These are phyloP conservation scores for Fraxinus sp. DNA, from an alignment of 305 asterid species.

Conservation along the genomic window DNA sequence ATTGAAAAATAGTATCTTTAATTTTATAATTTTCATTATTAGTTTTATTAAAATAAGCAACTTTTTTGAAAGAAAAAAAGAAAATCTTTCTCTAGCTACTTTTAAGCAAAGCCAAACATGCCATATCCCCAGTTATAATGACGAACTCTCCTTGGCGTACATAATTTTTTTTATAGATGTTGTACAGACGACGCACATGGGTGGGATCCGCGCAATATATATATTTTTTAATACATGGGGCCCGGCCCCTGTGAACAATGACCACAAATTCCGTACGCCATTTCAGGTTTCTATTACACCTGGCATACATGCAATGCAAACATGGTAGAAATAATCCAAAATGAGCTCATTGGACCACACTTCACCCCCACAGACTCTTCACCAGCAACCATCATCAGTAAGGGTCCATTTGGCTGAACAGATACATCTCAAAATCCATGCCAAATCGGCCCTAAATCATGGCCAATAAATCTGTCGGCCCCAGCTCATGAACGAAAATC, in stretches of 20 bases:
- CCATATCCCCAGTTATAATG: background rate
- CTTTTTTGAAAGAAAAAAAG: background rate
- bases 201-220: no score
- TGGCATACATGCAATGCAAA: slow-evolving; percentile 31
- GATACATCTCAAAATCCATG: background rate
- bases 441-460: background rate
- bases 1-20: no score
- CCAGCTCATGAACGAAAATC: background rate
- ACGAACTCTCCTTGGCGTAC: no score
- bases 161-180: no score
- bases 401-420: no score
- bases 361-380: slow-evolving; percentile 9
- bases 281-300: background rate
- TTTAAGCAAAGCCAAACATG: background rate
- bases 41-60: background rate
- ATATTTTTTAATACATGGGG: no score
- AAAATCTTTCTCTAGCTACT: background rate
- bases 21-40: background rate
- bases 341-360: slow-evolving; percentile 12
- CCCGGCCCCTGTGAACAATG: no score
- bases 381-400: background rate
- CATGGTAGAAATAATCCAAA: background rate
- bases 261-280: background rate
- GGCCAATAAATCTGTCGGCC: background rate
- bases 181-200: no score